phyloP scores from a whole-genome alignment of 2,329 filamentous ascomycete genomes.

The Westerdykella sp. region DNA sequence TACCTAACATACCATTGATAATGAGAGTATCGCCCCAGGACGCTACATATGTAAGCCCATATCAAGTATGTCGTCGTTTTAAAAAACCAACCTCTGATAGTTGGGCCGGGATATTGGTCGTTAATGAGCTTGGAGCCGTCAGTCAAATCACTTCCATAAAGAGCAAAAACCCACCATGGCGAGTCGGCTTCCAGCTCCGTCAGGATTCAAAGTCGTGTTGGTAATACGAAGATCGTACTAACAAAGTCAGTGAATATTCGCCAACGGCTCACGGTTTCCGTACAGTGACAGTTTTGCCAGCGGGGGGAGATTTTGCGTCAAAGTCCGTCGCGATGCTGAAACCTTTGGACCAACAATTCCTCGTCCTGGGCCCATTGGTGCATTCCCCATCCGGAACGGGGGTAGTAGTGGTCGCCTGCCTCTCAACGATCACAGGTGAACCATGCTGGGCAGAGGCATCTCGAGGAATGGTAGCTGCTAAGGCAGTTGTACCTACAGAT shows the following conservation, averaged over 20 bases:
- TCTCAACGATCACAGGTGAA: constrained; percentile 17
- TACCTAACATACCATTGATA: constrained; percentile 20
- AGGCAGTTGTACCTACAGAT: constrained; percentile 19
- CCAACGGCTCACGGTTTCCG: background rate
- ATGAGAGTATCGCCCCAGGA: constrained; percentile 38
- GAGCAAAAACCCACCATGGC: constrained; percentile 14
- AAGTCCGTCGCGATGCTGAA: constrained; percentile 43
- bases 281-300: constrained; percentile 33
- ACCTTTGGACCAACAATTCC: constrained; percentile 40
- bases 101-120: constrained; percentile 59
- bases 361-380: constrained; percentile 36
- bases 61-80: background rate
- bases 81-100: constrained; percentile 12
- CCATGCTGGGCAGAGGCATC: constrained; percentile 10
- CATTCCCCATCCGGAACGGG: constrained; percentile 29
- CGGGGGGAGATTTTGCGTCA: constrained; percentile 39
- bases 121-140: constrained; percentile 39
- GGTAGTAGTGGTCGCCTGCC: constrained; percentile 16
- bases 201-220: constrained; percentile 38
- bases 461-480: constrained; percentile 20
- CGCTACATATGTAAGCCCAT: constrained; percentile 7
- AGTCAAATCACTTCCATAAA: constrained; percentile 3
- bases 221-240: constrained; percentile 39
- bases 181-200: constrained; percentile 34
- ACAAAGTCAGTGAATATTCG: constrained; percentile 1